Conservation (phyloP, 2,329 filamentous ascomycete genomes). For the Lasiodiplodia sp. region DNA sequence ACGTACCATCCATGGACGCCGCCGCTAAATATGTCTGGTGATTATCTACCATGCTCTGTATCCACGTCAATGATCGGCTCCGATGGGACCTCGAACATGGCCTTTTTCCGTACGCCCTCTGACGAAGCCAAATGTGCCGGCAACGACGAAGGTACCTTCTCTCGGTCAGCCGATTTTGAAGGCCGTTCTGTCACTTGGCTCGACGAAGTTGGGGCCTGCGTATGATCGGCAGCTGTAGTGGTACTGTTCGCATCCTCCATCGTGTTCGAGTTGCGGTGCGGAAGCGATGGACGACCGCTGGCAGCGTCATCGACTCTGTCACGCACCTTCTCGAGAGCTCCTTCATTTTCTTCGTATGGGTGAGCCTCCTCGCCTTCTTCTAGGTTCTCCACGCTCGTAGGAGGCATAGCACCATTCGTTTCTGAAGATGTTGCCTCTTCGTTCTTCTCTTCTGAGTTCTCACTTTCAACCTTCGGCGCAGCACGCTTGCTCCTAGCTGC, state of each 20-base stretch:
- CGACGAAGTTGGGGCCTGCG: neutral
- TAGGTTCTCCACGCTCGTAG: neutral
- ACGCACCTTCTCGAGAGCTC: constrained; percentile 16
- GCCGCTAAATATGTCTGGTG: neutral
- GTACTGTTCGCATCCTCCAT: neutral
- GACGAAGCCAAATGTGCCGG: constrained; percentile 37
- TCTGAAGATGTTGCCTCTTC: neutral
- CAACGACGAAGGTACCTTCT: constrained; percentile 34
- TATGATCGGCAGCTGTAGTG: neutral
- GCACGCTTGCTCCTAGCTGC: constrained; percentile 69
- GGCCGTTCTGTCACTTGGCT: neutral
- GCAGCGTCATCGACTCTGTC: neutral
- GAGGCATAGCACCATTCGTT: neutral
- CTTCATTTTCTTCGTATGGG: constrained; percentile 4
- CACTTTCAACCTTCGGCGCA: constrained; percentile 35
- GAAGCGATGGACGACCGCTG: neutral
- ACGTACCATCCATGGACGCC: neutral
- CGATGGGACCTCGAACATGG: constrained; percentile 53
- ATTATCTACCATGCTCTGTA: constrained; percentile 23
- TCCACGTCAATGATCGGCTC: constrained; percentile 52
- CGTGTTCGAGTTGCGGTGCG: constrained; percentile 9
- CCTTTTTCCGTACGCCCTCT: constrained; percentile 42
- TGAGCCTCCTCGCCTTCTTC: neutral
- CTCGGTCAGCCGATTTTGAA: constrained; percentile 1
- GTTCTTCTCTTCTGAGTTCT: constrained; percentile 30